Conservation (phyloP, 2,329 filamentous ascomycete species). For the Chaetoscypha palmicola region DNA sequence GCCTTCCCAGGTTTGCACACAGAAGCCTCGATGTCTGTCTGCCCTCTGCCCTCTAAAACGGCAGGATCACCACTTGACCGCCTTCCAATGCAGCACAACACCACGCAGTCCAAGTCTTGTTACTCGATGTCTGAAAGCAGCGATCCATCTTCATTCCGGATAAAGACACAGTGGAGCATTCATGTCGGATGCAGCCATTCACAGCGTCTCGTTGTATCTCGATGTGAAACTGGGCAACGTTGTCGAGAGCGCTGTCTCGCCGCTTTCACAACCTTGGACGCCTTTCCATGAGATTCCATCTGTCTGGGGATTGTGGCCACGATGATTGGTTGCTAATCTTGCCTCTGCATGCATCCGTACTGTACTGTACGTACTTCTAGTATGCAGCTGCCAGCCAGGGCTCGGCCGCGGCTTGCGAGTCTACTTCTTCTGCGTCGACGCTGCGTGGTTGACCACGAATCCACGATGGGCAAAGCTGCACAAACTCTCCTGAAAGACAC, state of each 20-base stretch:
- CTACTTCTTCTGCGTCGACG: background rate
- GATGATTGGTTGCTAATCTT: slow-evolving; percentile 4
- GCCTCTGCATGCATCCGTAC: background rate
- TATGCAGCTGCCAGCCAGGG: background rate
- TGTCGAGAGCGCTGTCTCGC: slow-evolving; percentile 2
- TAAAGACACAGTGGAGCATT: slow-evolving; percentile 7
- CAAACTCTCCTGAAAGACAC: background rate
- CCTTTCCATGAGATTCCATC: slow-evolving; percentile 4
- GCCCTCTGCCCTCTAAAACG: no score
- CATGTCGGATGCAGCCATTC: background rate
- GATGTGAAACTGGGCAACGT: slow-evolving; percentile 2
- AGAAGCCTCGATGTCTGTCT: background rate
- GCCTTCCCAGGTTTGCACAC: no score
- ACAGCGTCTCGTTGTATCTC: background rate
- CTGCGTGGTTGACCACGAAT: background rate
- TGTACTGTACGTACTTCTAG: no score
- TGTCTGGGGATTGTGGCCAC: background rate
- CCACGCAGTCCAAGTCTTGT: background rate
- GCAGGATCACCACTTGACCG: background rate
- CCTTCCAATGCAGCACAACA: background rate
- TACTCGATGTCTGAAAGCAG: slow-evolving; percentile 7
- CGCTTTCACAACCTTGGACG: slow-evolving; percentile 5
- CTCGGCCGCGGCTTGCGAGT: background rate
- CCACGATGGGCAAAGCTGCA: background rate
- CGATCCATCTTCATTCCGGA: slow-evolving; percentile 7